A percentile compares a stretch with the other conserved stretches of the same genome.
Evolutionary conservation across 2,329 filamentous ascomycete genomes (phyloP).

Genomic region (Aspergillus chevalieri): DNA sequence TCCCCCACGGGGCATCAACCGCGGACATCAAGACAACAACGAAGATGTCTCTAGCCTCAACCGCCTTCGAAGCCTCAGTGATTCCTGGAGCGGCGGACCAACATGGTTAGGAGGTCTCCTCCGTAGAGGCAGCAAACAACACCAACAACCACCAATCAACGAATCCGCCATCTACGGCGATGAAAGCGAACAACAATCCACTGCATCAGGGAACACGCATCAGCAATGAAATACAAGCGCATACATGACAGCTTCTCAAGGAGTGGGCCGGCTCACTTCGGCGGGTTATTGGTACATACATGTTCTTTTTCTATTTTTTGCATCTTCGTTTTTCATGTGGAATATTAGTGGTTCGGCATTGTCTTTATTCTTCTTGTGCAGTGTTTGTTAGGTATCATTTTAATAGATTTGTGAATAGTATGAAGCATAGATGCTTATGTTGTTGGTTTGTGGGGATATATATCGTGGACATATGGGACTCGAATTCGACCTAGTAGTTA

Average conservation of each 20-base stretch:
- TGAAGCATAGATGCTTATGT: not conserved
- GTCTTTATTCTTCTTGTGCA: not conserved
- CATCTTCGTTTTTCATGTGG: not conserved
- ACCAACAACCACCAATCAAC: not conserved
- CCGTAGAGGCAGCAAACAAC: constrained; percentile 12
- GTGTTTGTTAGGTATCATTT: not conserved
- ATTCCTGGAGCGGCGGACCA: constrained; percentile 31
- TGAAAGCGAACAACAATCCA: not conserved
- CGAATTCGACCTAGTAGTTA: not conserved
- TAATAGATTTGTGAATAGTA: not conserved
- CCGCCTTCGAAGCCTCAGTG: constrained; percentile 32
- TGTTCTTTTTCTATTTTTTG: not conserved
- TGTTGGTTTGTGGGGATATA: not conserved
- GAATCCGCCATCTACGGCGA: not conserved
- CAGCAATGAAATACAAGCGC: too few relatives aligned
- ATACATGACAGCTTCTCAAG: not conserved
- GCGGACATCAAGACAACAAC: constrained; percentile 4
- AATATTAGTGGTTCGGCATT: not conserved
- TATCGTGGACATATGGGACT: too few relatives aligned
- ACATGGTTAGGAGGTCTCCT: constrained; percentile 32
- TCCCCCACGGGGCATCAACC: constrained; percentile 10
- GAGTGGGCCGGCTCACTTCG: not conserved
- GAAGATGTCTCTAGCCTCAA: constrained; percentile 14
- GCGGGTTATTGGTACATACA: not conserved
- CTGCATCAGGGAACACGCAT: not conserved